phyloP scores from a whole-genome alignment of 257 asterid genomes.

The Paraleonurus japonicus region DNA sequence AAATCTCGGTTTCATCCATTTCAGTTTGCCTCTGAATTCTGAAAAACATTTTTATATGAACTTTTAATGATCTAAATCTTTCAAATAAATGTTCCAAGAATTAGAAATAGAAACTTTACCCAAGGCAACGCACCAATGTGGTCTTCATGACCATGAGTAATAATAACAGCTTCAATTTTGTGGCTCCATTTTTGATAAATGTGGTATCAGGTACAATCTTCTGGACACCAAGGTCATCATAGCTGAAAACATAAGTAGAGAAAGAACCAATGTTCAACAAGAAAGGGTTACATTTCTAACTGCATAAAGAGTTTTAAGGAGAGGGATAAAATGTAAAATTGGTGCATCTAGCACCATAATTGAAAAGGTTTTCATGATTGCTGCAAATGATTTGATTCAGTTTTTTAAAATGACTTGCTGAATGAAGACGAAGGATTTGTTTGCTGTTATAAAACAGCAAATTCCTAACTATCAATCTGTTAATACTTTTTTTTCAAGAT shows the following conservation, averaged over 20 bases:
- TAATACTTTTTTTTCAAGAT: not conserved
- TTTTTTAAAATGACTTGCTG: not conserved
- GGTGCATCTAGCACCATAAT: conserved; percentile 9
- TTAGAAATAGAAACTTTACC: conserved; percentile 75
- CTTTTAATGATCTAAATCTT: not conserved
- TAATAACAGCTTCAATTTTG: conserved; percentile 97
- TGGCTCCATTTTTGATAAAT: conserved; percentile 95
- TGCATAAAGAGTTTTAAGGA: not conserved
- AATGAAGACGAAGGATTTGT: not conserved
- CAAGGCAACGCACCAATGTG: conserved; percentile 99
- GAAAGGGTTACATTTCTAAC: conserved; percentile 8
- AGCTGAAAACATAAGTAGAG: conserved; percentile 46
- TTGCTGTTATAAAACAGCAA: not conserved
- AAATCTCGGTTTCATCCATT: conserved; percentile 13
- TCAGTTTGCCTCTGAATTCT: not conserved
- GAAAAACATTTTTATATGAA: not conserved
- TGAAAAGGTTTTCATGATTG: not conserved
- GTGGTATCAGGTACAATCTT: conserved; percentile 98
- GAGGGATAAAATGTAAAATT: not conserved
- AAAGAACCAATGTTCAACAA: not conserved
- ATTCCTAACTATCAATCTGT: not conserved
- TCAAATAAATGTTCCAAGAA: conserved; percentile 25
- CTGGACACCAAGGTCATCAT: conserved; percentile 93
- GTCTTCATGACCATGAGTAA: conserved; percentile 99
- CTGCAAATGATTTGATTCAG: not conserved